Percentiles rank a stretch among this genome's conserved stretches.
phyloP scores from a whole-genome alignment of 176 grass and related monocot species.

The Juncus inflexus region DNA sequence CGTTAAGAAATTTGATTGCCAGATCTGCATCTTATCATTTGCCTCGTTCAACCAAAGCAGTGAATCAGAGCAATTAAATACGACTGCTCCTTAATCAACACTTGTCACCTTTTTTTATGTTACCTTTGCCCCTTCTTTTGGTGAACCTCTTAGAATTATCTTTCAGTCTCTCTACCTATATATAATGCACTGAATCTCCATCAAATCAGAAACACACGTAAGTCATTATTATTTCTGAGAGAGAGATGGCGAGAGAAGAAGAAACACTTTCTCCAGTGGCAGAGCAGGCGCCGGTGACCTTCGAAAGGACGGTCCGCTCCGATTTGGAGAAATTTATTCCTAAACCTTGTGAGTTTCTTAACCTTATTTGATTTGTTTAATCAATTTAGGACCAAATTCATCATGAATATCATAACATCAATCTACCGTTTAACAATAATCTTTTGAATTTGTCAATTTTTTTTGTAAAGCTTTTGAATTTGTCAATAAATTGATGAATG shows the following conservation, averaged over 20 bases:
- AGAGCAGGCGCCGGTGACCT: slow-evolving; percentile 32
- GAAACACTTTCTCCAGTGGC: slow-evolving; percentile 27
- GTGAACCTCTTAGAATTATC: background rate
- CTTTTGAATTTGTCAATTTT: background rate
- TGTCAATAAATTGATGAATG: background rate
- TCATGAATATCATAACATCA: too few species aligned
- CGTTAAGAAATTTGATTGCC: background rate
- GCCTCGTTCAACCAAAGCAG: background rate
- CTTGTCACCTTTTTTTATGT: background rate
- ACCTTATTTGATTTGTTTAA: background rate
- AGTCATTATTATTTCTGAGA: background rate
- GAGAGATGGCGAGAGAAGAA: slow-evolving; percentile 5
- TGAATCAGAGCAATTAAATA: too few species aligned
- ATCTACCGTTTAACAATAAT: background rate
- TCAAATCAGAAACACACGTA: background rate
- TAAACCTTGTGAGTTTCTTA: slow-evolving; percentile 36
- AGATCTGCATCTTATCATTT: background rate
- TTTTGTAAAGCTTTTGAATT: background rate
- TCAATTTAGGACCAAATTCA: background rate
- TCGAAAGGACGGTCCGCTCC: slow-evolving; percentile 13
- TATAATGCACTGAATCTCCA: background rate
- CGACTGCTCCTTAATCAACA: too few species aligned
- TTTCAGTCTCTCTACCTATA: background rate
- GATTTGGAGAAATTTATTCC: slow-evolving; percentile 32
- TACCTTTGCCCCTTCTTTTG: slow-evolving; percentile 14